Evolutionary conservation across 2,329 filamentous ascomycete genomes (phyloP).

Genomic region (Didymella exigua): DNA sequence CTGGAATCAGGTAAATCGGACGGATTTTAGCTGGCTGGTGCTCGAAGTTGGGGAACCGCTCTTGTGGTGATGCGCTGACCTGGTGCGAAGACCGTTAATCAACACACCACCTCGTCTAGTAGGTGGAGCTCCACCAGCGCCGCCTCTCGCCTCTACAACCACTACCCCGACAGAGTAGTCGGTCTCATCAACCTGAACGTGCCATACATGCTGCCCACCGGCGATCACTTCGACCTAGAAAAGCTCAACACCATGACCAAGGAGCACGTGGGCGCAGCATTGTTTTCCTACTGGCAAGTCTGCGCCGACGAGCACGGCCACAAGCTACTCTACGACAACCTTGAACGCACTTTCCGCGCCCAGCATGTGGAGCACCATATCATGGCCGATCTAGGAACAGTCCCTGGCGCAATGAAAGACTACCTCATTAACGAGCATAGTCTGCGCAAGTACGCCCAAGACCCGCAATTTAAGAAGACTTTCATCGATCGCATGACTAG

Average conservation of each 20-base stretch:
- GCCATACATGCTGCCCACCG: conserved; percentile 48
- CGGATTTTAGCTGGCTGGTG: not conserved
- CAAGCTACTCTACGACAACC: conserved; percentile 47
- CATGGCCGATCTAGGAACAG: conserved; percentile 48
- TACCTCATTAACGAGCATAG: conserved; percentile 23
- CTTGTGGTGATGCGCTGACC: not conserved
- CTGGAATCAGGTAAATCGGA: too few relatives aligned
- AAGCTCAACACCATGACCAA: conserved; percentile 39
- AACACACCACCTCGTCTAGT: not conserved
- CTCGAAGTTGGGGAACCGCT: not conserved
- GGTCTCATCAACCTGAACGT: conserved; percentile 54
- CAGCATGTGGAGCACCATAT: conserved; percentile 43
- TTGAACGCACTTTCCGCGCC: conserved; percentile 47
- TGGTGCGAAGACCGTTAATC: not conserved
- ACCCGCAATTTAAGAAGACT: conserved; percentile 35
- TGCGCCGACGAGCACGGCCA: conserved; percentile 51
- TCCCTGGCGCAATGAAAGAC: conserved; percentile 43
- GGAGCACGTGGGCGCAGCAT: conserved; percentile 46
- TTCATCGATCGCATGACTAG: conserved; percentile 45
- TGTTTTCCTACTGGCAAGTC: conserved; percentile 55
- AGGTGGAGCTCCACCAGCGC: conserved; percentile 19
- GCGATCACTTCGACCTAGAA: conserved; percentile 48
- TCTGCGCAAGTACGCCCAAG: conserved; percentile 44
- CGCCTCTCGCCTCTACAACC: conserved; percentile 52
- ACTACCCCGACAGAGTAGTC: conserved; percentile 48